Conservation (phyloP, 1,284 basidiomycete genomes). For the Moesziomyces parantarcticus region DNA sequence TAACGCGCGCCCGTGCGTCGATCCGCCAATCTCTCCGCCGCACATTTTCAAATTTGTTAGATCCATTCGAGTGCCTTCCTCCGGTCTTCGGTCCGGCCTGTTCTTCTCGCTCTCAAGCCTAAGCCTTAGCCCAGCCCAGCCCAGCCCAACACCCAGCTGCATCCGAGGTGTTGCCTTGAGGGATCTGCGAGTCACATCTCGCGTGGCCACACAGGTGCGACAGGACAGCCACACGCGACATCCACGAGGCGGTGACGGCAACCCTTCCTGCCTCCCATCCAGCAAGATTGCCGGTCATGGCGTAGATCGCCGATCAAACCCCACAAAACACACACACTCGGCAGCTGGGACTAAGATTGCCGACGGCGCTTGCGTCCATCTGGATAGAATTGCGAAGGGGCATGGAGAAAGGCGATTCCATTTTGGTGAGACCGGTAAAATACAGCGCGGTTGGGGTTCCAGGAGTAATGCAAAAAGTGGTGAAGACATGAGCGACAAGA, state of each 20-base stretch:
- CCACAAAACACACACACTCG: background rate
- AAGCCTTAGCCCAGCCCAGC: too few relatives aligned
- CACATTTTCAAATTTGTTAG: background rate
- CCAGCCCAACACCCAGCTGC: too few relatives aligned
- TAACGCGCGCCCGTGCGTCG: constrained; percentile 2
- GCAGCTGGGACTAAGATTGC: background rate
- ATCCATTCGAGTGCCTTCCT: background rate
- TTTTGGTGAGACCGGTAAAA: background rate
- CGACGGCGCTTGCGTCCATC: too few relatives aligned
- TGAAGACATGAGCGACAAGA: background rate
- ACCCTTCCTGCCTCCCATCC: background rate
- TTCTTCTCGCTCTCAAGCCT: background rate
- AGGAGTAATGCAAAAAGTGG: background rate
- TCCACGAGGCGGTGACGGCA: background rate
- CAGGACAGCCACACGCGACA: background rate
- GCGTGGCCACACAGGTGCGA: background rate
- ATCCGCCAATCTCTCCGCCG: background rate
- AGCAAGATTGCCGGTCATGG: background rate
- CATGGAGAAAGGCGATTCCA: background rate
- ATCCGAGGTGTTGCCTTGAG: background rate
- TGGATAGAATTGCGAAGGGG: background rate
- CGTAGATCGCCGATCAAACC: background rate
- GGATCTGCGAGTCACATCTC: background rate
- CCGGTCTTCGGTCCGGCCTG: background rate
- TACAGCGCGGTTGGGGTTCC: background rate